phyloP scores from a whole-genome alignment of 805 yeast genomes.

The Pichia insulana region DNA sequence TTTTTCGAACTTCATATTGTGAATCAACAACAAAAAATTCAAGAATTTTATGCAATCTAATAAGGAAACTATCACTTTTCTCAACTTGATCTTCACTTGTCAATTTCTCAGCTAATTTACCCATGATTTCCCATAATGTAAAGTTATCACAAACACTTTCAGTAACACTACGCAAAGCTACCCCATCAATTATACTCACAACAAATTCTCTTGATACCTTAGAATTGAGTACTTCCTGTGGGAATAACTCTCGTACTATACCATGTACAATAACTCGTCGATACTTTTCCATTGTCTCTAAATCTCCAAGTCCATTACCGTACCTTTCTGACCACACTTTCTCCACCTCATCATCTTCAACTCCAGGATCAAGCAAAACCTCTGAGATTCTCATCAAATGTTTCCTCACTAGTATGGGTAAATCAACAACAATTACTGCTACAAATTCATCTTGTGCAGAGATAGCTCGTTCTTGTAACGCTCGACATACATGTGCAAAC shows the following conservation, averaged over 20 bases:
- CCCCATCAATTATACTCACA: conserved; percentile 33
- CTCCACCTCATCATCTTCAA: neutral
- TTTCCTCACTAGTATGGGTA: neutral
- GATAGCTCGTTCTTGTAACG: conserved; percentile 29
- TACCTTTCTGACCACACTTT: conserved; percentile 4
- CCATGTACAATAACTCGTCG: conserved; percentile 25
- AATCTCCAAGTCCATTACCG: conserved; percentile 4
- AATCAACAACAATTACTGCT: conserved; percentile 3
- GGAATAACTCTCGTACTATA: conserved; percentile 30
- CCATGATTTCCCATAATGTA: conserved; percentile 38
- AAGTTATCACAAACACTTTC: conserved; percentile 44
- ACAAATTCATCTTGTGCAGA: conserved; percentile 5
- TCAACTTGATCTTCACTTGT: neutral
- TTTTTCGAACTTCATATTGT: neutral
- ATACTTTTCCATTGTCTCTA: neutral
- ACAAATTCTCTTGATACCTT: conserved; percentile 31
- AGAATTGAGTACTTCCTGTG: conserved; percentile 34
- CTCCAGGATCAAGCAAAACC: neutral
- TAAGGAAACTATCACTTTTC: neutral
- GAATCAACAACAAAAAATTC: conserved; percentile 1
- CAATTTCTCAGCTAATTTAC: conserved; percentile 12
- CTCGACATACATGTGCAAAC: conserved; percentile 32
- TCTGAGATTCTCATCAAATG: conserved; percentile 3
- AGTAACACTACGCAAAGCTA: conserved; percentile 33
- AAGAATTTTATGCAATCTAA: neutral